phyloP scores from a whole-genome alignment of 345 rosid genomes.

The Reutealis trisperma region DNA sequence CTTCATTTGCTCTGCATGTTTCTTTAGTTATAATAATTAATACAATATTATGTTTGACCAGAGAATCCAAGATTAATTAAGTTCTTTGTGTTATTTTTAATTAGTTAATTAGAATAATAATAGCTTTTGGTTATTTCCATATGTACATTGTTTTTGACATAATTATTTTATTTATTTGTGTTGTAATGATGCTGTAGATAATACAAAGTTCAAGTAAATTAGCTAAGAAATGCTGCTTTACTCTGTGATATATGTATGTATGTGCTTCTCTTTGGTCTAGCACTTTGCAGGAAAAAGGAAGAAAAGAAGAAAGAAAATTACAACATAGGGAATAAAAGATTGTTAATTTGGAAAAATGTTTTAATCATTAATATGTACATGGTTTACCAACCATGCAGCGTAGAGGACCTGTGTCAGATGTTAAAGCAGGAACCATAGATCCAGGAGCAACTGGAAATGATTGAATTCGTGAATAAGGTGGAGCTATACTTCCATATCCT shows the following conservation, averaged over 20 bases:
- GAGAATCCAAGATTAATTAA: neutral
- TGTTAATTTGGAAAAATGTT: neutral
- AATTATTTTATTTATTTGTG: too few species aligned
- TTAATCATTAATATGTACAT: neutral
- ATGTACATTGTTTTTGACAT: too few species aligned
- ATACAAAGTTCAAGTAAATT: too few species aligned
- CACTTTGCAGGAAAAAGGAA: neutral
- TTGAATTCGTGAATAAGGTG: conserved; percentile 18
- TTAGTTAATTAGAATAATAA: neutral
- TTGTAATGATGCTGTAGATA: too few species aligned
- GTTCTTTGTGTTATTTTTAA: neutral
- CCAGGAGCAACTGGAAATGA: conserved; percentile 27
- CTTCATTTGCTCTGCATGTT: neutral
- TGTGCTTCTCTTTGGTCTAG: conserved; percentile 3
- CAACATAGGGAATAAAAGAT: too few species aligned
- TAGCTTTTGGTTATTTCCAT: neutral
- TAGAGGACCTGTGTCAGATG: conserved; percentile 28
- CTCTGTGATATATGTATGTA: neutral
- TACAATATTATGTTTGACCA: neutral
- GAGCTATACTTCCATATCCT: conserved; percentile 26
- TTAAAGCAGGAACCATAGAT: conserved; percentile 20
- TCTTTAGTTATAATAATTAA: neutral
- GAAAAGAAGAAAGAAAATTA: neutral
- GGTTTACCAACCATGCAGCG: conserved; percentile 12
- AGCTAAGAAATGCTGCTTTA: too few species aligned